phyloP scores from a whole-genome alignment of 768 basidiomycete genomes.

The Trichaptum fuscoviolaceum region DNA sequence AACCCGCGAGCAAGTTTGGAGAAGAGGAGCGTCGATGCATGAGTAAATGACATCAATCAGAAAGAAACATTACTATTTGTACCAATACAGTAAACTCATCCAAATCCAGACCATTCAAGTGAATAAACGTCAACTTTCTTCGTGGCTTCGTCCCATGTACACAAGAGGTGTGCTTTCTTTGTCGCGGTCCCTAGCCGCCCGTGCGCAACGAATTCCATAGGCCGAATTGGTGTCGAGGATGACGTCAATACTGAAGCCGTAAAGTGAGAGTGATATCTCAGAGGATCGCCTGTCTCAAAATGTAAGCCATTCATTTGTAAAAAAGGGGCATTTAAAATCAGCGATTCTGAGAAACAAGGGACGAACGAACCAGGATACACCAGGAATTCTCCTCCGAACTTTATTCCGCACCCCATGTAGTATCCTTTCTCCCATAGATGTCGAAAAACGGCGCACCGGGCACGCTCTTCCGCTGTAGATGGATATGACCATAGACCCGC shows the following conservation, averaged over 20 bases:
- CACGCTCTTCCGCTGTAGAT: slow-evolving; percentile 54
- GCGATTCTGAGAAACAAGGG: background rate
- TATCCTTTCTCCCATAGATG: slow-evolving; percentile 79
- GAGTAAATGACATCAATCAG: background rate
- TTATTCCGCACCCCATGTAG: slow-evolving; percentile 85
- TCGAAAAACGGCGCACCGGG: slow-evolving; percentile 74
- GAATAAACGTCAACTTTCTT: slow-evolving; percentile 67
- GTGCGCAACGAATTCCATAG: slow-evolving; percentile 94
- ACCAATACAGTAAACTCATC: slow-evolving; percentile 31
- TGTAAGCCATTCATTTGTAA: background rate
- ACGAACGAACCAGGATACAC: slow-evolving; percentile 81
- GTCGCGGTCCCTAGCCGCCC: slow-evolving; percentile 95
- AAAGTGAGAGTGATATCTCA: slow-evolving; percentile 97
- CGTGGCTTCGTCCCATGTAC: slow-evolving; percentile 76
- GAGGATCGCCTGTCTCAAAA: slow-evolving; percentile 66
- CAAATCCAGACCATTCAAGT: slow-evolving; percentile 90
- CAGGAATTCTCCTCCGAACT: slow-evolving; percentile 94
- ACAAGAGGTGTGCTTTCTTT: slow-evolving; percentile 91
- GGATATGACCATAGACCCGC: slow-evolving; percentile 81
- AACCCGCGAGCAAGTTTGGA: background rate
- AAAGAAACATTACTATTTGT: background rate
- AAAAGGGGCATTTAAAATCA: slow-evolving; percentile 2
- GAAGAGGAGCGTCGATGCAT: background rate
- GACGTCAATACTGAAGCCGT: slow-evolving; percentile 76
- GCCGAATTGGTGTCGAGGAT: slow-evolving; percentile 51